Base-by-base conservation (phyloP, 1,139 yeast genomes). In the Yamadazyma dushanensis region DNA sequence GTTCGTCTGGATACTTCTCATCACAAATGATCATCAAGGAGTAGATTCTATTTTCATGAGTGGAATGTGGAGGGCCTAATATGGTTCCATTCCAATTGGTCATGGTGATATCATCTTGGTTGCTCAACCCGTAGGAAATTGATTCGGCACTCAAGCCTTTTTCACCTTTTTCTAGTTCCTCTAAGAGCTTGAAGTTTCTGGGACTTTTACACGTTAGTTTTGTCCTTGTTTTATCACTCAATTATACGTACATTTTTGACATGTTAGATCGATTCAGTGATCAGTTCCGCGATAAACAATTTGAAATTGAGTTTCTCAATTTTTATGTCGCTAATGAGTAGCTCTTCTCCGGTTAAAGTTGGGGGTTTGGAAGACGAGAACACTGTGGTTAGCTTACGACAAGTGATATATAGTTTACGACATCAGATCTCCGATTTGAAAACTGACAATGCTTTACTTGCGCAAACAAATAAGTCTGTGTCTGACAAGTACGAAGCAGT, bases 71-170 rank as follows among this genome's bases (percentile, higher is more conserved):
- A 4, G 98, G 98, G 0, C 98, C 99, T 46, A 92, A 70, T 34
- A 90, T 89, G 20, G 97, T 90, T 3, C 96, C 97, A 57, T 89
- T 90, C 97, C 97, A 90, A 51, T 81, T 67, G 6, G 95, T 84
- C 94, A 90, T 86, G 44, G 90, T 73, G 48, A 88, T 86, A 58
- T 90, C 97, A 51, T 86, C 96, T 47, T 85, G 82, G 54, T 85
- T 90, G 26, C 88, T 80, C 36, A 90, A 72, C 0, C 97, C 97
- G 52, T 90, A 88, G 15, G 97, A 90, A 59, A 96, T 90, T 16
- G 96, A 85, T 59, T 94, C 97, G 23, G 97, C 94, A 19, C 98
- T 97, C 36, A 87, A 72, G 11, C 98, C 98, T 60, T 94, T 94
- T 59, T 94, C 99, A 35, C 98, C 98, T 56, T 90, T 92, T 61